phyloP scores from a whole-genome alignment of 805 yeast species.

The Tanozyma kutaoensis region DNA sequence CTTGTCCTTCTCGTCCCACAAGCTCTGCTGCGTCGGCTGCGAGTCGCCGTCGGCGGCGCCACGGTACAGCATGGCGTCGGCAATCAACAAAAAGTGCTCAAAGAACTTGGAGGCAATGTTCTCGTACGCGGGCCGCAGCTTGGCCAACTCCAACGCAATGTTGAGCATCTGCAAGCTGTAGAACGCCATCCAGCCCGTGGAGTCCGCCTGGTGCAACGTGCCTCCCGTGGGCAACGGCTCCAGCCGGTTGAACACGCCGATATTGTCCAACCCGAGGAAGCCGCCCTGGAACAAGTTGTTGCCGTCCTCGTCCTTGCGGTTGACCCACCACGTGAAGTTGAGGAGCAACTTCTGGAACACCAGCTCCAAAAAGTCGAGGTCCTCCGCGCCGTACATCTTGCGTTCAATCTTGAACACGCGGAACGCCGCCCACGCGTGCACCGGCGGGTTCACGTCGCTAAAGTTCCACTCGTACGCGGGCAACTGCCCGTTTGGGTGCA shows the following conservation, averaged over 20 bases:
- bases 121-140: slow-evolving; percentile 74
- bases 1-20: slow-evolving; percentile 85
- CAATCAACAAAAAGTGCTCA: slow-evolving; percentile 82
- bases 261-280: slow-evolving; percentile 82
- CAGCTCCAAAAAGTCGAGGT: slow-evolving; percentile 73
- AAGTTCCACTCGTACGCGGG: slow-evolving; percentile 98
- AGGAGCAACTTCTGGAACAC: slow-evolving; percentile 82
- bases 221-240: slow-evolving; percentile 94
- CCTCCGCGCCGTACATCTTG: slow-evolving; percentile 72
- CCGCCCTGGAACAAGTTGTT: slow-evolving; percentile 92
- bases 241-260: slow-evolving; percentile 84
- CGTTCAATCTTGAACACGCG: slow-evolving; percentile 81
- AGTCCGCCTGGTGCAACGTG: slow-evolving; percentile 81
- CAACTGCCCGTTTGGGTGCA: slow-evolving; percentile 96
- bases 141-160: slow-evolving; percentile 83
- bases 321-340: slow-evolving; percentile 97
- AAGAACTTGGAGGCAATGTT: slow-evolving; percentile 90
- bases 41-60: slow-evolving; percentile 26
- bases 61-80: slow-evolving; percentile 82
- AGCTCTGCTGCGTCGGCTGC: slow-evolving; percentile 38
- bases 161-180: slow-evolving; percentile 83
- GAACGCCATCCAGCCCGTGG: slow-evolving; percentile 98
- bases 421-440: slow-evolving; percentile 91
- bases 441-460: slow-evolving; percentile 93
- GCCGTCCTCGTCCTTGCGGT: slow-evolving; percentile 77